Evolutionary conservation across 176 grass and related monocot species (phyloP), one percentile per base, ranked within the genome.

Genomic region (Musa troglodytarum): DNA sequence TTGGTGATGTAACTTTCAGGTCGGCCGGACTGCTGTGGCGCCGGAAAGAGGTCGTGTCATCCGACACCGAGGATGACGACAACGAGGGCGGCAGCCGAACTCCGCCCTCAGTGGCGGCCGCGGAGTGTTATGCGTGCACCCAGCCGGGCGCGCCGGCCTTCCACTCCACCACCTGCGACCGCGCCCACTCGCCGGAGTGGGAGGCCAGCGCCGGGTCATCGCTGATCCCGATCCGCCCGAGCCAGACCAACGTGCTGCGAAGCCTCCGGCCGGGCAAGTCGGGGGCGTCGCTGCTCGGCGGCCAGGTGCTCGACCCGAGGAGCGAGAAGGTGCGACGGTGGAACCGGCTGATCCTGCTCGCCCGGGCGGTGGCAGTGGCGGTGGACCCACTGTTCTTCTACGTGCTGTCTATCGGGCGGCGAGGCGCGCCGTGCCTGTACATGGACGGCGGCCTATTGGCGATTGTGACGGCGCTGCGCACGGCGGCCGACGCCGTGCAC

Each of bases 351-450:
- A 83, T 98, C 75, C 90, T 98, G 69, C 81, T 93, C 3, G 88
- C 80, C 59, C 94, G 94, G 19, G 90, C 86, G 2, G 82, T 84
- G 1, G 90, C 88, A 2, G 88, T 98, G 19, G 94, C 90, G 11
- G 84, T 84, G 10, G 94, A 98, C 80, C 94, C 90, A 11, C 84
- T 98, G 22, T 98, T 98, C 88, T 98, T 98, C 90, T 98, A 98
- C 85, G 86, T 88, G 76, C 74, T 98, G 57, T 87, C 83, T 67
- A 79, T 88, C 64, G 85, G 85, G 52, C 84, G 76, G 58, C 73
- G 81, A 0, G 90, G 83, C 0, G 69, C 19, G 11, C 84, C 88
- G 1, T 89, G 94, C 71, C 20, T 92, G 73, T 85, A 81, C 80
- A 81, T 98, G 80, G 82, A 84, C 78, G 86, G 72, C 34, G 80